Evolutionary conservation across 306 rosid genomes (phyloP), one percentile per base, ranked within the genome.

Genomic region (Corylus avellana): DNA sequence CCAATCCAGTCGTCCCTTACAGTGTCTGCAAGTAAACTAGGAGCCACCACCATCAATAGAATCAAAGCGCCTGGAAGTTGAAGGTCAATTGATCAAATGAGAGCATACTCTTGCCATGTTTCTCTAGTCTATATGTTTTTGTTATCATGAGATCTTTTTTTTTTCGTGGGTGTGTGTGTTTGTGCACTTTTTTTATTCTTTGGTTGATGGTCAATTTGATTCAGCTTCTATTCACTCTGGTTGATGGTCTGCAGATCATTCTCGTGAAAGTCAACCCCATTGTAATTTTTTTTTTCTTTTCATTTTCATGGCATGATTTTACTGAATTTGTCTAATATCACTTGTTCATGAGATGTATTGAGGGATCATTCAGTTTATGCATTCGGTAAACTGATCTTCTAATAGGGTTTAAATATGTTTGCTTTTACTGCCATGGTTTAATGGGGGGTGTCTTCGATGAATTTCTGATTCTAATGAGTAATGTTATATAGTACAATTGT

Each of bases 41-140:
- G 99, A 76, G 99, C 91, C 57, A 83, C 98, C 32, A 95, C 98
- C 0, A 81, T 56, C 0, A 95, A 88, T 80, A 91, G 87, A 64
- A 93, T 85, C 88, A 93, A 84, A 56, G 97, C 85, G 7, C 66
- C 93, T 1, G 98, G 99, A 79, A 95, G 54, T 76, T 93, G 25
- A 22, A 22, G 25, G 25, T 22, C 25, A 22, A 22, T 22, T 22
- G 25, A 22, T 22, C 25, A 22, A 22, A 22, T 22, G 25, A 22
- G 25, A 22, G 25, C 25, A 22, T 22, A 22, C 25, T 22, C 25
- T 22, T 22, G 25, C 25, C 25, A 22, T 22, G 25, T 22, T 22
- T 22, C 25, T 22, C 25, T 22, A 22, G 25, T 22, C 25, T 22
- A 22, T 22, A 22, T 22, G 25, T 22, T 22, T 22, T 22, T 22